Evolutionary conservation across 345 rosid species (phyloP), one percentile per base, ranked within the genome.

Genomic region (Clarkia xantiana): DNA sequence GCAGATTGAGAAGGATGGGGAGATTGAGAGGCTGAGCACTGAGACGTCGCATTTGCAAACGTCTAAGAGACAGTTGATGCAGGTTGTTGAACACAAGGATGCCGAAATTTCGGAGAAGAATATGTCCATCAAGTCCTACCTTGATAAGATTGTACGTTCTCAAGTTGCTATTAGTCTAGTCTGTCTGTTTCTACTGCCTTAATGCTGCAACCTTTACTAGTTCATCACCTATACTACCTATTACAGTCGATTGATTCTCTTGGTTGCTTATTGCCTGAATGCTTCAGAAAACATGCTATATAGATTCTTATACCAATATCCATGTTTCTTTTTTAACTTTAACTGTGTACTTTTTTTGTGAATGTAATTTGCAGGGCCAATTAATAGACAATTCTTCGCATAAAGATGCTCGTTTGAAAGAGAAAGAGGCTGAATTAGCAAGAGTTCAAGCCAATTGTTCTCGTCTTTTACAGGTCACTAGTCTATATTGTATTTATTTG

Each of bases 1-100:
- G 45, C 47, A 90, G 95, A 79, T 90, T 71, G 87, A 62, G 42
- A 91, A 77, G 68, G 98, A 84, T 56, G 89, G 94, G 42, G 89
- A 78, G 55, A 54, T 71, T 7, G 96, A 86, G 81, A 79, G 89
- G 79, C 42, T 91, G 53, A 47, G 71, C 4, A 67, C 58, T 17
- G 94, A 84, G 71, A 66, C 79, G 25, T 71, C 83, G 0, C 91
- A 84, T 78, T 42, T 81, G 49, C 94, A 71, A 49, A 84, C 84
- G 66, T 86, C 94, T 17, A 86, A 77, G 76, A 79, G 94, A 63
- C 96, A 84, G 72, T 51, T 91, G 65, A 67, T 84, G 56, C 94
- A 76, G 59, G 58, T 86, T 70, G 62, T 91, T 59, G 98, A 81
- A 71, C 84, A 71, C 64, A 90, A 78, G 70, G 96, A 81, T 65